A percentile compares a stretch with the other conserved stretches of the same genome.
Evolutionary conservation across 768 basidiomycete species (phyloP).

Genomic region (Leccinellum albellum): DNA sequence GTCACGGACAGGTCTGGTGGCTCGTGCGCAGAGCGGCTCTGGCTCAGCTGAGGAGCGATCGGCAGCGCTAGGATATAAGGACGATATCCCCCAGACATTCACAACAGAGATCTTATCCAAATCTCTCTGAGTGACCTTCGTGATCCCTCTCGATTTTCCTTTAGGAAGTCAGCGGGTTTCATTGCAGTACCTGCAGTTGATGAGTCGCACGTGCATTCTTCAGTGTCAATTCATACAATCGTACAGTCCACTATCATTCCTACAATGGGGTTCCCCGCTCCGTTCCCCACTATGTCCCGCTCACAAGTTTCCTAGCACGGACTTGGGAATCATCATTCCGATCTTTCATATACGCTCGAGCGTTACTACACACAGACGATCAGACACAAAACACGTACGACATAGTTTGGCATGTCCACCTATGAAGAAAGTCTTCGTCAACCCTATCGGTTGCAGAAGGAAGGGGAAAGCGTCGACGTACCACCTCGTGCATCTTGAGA

Average conservation of each 20-base stretch:
- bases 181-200: too few relatives aligned
- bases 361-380: not conserved
- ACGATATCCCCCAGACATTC: too few relatives aligned
- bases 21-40: too few relatives aligned
- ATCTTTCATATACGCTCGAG: constrained; percentile 33
- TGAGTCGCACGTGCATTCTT: not conserved
- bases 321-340: constrained; percentile 54
- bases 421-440: constrained; percentile 15
- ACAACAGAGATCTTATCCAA: too few relatives aligned
- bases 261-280: not conserved
- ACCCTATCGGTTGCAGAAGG: not conserved
- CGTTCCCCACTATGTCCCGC: not conserved
- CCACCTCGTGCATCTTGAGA: constrained; percentile 61
- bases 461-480: constrained; percentile 4
- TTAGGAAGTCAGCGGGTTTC: too few relatives aligned
- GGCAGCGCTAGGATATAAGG: too few relatives aligned
- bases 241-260: not conserved
- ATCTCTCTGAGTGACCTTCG: too few relatives aligned
- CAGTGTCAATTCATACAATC: not conserved
- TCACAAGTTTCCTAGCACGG: constrained; percentile 31
- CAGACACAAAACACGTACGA: constrained; percentile 36
- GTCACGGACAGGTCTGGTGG: too few relatives aligned
- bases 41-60: too few relatives aligned
- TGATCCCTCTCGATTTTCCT: too few relatives aligned
- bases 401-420: constrained; percentile 67